Conservation (phyloP, 345 rosid species). For the Dipteronia dyeriana region DNA sequence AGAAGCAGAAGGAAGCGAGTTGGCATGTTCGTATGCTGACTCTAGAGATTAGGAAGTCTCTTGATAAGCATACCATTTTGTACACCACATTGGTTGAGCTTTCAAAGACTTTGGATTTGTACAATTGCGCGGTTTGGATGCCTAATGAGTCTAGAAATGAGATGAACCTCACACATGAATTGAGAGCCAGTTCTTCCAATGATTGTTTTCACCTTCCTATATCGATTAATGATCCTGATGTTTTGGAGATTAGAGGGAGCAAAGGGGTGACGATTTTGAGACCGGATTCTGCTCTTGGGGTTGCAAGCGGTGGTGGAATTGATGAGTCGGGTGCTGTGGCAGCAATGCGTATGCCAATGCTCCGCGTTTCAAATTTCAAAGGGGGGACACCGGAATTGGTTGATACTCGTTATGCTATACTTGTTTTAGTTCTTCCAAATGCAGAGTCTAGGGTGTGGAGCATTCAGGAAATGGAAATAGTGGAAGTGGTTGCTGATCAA, state of each 20-base stretch:
- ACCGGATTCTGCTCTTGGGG: conserved; percentile 65
- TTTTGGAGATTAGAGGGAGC: conserved; percentile 58
- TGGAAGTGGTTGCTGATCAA: conserved; percentile 97
- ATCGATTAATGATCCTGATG: conserved; percentile 57
- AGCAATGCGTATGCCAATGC: conserved; percentile 93
- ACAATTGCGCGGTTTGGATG: conserved; percentile 94
- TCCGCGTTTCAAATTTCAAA: conserved; percentile 76
- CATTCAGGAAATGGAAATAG: conserved; percentile 71
- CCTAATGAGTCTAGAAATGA: conserved; percentile 71
- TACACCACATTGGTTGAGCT: conserved; percentile 89
- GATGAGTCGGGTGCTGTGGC: conserved; percentile 78
- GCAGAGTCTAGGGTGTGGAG: conserved; percentile 59
- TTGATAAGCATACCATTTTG: conserved; percentile 80
- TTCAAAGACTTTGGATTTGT: conserved; percentile 81
- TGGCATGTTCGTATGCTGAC: conserved; percentile 90
- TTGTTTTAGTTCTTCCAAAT: conserved; percentile 79
- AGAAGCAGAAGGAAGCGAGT: conserved; percentile 83
- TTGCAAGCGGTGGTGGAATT: conserved; percentile 60
- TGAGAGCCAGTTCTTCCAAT: conserved; percentile 44
- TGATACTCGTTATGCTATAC: conserved; percentile 74
- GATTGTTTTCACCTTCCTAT: conserved; percentile 37
- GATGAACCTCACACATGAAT: conserved; percentile 80
- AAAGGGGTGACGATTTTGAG: conserved; percentile 66
- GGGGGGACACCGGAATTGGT: conserved; percentile 88
- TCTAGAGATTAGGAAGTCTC: conserved; percentile 77